These are phyloP conservation scores for Dovyalis caffra DNA, from an alignment of 345 rosid genomes.

Conservation along the genomic window DNA sequence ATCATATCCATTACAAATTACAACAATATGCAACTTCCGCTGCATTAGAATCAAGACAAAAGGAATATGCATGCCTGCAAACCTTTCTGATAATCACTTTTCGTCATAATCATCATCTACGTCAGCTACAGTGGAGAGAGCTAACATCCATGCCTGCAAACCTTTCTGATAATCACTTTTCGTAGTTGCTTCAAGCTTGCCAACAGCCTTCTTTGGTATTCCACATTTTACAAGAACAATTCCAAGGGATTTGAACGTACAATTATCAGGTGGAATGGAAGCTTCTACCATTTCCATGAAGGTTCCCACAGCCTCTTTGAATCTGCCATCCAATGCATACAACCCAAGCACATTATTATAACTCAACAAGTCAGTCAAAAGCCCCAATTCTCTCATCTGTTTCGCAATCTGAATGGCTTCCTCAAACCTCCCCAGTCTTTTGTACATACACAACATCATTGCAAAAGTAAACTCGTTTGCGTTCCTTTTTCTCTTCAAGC, in stretches of 20 bases:
- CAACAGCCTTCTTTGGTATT: conserved; percentile 55
- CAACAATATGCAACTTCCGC: neutral
- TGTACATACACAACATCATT: conserved; percentile 88
- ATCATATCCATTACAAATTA: neutral
- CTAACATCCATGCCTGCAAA: conserved; percentile 48
- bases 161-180: conserved; percentile 53
- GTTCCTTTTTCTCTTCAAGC: conserved; percentile 56
- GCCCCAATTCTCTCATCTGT: conserved; percentile 60
- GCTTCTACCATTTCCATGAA: conserved; percentile 72
- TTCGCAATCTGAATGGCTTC: conserved; percentile 67
- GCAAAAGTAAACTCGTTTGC: conserved; percentile 81
- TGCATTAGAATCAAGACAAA: neutral
- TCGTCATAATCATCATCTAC: conserved; percentile 26
- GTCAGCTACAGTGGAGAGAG: conserved; percentile 55
- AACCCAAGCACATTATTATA: conserved; percentile 64
- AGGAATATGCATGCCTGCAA: too few species aligned
- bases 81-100: too few species aligned
- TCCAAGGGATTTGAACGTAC: conserved; percentile 64
- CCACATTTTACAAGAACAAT: conserved; percentile 64
- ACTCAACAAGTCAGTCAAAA: conserved; percentile 60
- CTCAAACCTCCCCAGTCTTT: conserved; percentile 62
- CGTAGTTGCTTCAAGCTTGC: conserved; percentile 44
- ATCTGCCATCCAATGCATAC: conserved; percentile 69
- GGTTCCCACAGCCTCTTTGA: conserved; percentile 51
- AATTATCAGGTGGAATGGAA: conserved; percentile 50